Percentiles rank a stretch among this genome's conserved stretches.
Evolutionary conservation across 2,329 filamentous ascomycete genomes (phyloP).

Genomic region (Aaosphaeria arxii): DNA sequence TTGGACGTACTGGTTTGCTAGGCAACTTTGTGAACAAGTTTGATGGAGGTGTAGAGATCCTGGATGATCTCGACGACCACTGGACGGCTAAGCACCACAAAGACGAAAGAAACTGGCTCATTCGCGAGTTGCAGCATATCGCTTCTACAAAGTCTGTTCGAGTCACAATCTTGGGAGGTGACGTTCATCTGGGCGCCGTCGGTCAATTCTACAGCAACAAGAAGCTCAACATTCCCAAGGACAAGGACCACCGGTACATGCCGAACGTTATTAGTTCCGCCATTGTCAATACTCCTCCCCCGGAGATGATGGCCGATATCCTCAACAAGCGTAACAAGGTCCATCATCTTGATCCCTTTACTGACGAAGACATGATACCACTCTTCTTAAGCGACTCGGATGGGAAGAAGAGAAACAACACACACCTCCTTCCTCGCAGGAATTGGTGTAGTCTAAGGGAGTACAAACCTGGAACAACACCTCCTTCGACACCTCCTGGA

Average conservation of each 20-base stretch:
- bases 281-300: slow-evolving; percentile 88
- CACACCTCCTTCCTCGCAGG: slow-evolving; percentile 77
- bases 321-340: slow-evolving; percentile 88
- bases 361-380: slow-evolving; percentile 93
- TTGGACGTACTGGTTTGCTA: slow-evolving; percentile 78
- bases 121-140: slow-evolving; percentile 89
- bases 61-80: slow-evolving; percentile 92
- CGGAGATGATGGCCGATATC: slow-evolving; percentile 83
- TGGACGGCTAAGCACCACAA: slow-evolving; percentile 98
- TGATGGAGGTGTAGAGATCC: slow-evolving; percentile 85
- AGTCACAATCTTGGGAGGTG: slow-evolving; percentile 87
- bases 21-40: slow-evolving; percentile 82
- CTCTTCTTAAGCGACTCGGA: slow-evolving; percentile 89
- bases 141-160: slow-evolving; percentile 90
- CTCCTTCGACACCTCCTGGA: slow-evolving; percentile 56
- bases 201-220: slow-evolving; percentile 95
- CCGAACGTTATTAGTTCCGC: slow-evolving; percentile 91
- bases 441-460: slow-evolving; percentile 95
- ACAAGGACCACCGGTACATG: slow-evolving; percentile 95
- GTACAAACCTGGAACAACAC: slow-evolving; percentile 76
- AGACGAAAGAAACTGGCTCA: slow-evolving; percentile 77
- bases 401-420: slow-evolving; percentile 87
- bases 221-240: slow-evolving; percentile 69
- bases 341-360: slow-evolving; percentile 65
- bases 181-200: slow-evolving; percentile 88